These are phyloP conservation scores for Pelagophyceae sp. DNA, from an alignment of 352 stramenopile genomes.

Conservation along the genomic window DNA sequence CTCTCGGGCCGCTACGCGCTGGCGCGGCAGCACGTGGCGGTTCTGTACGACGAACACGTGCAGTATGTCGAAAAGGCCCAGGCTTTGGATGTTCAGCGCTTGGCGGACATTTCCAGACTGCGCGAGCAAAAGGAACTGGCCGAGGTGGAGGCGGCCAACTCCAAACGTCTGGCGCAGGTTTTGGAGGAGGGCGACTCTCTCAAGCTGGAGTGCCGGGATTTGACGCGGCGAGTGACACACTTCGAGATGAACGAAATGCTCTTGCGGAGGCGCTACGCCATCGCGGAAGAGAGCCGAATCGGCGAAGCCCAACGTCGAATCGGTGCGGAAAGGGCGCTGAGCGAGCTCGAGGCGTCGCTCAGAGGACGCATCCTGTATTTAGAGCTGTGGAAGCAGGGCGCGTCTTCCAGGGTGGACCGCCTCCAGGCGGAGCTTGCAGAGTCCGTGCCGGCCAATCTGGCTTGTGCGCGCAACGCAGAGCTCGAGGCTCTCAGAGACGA, in stretches of 20 bases:
- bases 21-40: background rate
- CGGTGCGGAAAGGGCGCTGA: background rate
- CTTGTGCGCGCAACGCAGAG: background rate
- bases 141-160: background rate
- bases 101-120: background rate
- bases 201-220: background rate
- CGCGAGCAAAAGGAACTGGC: background rate
- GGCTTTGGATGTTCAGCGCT: background rate
- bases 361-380: background rate
- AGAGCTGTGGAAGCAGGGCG: constrained; percentile 3
- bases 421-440: background rate
- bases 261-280: background rate
- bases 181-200: background rate
- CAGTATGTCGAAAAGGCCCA: background rate
- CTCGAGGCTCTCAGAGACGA: background rate
- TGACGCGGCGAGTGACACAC: background rate
- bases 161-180: background rate
- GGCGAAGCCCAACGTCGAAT: background rate
- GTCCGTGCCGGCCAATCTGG: background rate
- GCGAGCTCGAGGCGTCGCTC: background rate
- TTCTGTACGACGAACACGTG: background rate
- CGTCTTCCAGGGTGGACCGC: background rate
- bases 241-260: background rate
- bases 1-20: background rate
- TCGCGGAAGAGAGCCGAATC: background rate